Base-by-base conservation (phyloP, 768 basidiomycete genomes). In the Piloderma croceum region DNA sequence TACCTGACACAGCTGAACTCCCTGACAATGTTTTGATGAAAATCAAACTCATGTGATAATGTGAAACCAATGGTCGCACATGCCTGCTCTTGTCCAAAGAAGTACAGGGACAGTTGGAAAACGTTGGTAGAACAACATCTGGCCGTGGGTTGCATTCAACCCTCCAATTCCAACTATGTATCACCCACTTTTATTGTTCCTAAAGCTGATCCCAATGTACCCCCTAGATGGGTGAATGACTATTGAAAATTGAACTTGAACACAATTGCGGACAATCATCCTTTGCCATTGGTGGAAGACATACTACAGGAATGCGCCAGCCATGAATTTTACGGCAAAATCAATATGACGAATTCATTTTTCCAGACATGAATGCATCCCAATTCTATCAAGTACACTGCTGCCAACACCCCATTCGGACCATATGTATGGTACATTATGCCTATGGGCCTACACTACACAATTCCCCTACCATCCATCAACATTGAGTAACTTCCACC, bases 101-200 rank as follows among this genome's bases (percentile, higher is more conserved):
- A 67, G 31, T 70, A 62, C 21, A 36, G 41, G 0, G 61, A 61
- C 0, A 57, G 58, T 0, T 71, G 67, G 62, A 22, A 57, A 3
- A 57, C 27, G 0, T 44, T 71, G 0, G 49, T 73, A 0, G 37
- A 67, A 0, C 43, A 62, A 17, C 64, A 67, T 38, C 34, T 70
- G 0, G 52, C 47, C 0, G 55, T 60, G 2, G 66, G 68, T 0
- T 38, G 51, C 0, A 55, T 71, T 0, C 41, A 47, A 0, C 60
- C 56, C 0, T 69, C 61, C 0, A 46, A 46, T 0, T 63, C n/a
- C n/a, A n/a, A n/a, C n/a, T n/a, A n/a, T n/a, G n/a, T n/a, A n/a
- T n/a, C n/a, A n/a, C n/a, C n/a, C n/a, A n/a, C n/a, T n/a, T n/a
- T n/a, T n/a, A n/a, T n/a, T n/a, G n/a, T n/a, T n/a, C n/a, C n/a